Evolutionary conservation across 2,329 filamentous ascomycete genomes (phyloP).

Genomic region (Fusarium multiceps): DNA sequence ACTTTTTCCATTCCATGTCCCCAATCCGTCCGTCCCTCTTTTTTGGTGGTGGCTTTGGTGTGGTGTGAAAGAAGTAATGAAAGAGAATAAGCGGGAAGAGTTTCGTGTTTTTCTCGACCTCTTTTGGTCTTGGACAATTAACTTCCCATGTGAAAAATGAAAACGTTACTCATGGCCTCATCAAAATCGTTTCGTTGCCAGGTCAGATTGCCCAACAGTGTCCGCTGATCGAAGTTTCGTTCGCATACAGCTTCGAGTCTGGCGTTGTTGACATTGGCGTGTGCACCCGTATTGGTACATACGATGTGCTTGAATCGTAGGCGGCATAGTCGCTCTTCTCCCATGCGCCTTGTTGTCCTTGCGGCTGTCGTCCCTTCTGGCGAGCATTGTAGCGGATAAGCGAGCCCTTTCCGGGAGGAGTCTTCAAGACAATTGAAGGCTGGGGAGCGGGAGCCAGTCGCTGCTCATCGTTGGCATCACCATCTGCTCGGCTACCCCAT

Average conservation of each 20-base stretch:
- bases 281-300: constrained; percentile 47
- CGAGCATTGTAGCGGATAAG: constrained; percentile 61
- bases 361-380: constrained; percentile 53
- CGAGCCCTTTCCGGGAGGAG: constrained; percentile 56
- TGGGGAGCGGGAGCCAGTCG: constrained; percentile 68
- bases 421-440: constrained; percentile 56
- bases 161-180: constrained; percentile 46
- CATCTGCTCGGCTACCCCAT: constrained; percentile 93
- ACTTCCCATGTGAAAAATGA: constrained; percentile 31
- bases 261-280: constrained; percentile 41
- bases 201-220: constrained; percentile 41
- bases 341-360: constrained; percentile 42
- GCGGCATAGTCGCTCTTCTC: constrained; percentile 50
- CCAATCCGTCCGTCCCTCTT: constrained; percentile 28
- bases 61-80: constrained; percentile 27
- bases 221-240: constrained; percentile 37
- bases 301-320: constrained; percentile 54
- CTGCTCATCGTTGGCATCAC: constrained; percentile 82
- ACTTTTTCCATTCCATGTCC: constrained; percentile 41
- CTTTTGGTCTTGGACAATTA: constrained; percentile 30
- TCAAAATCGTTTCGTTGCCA: constrained; percentile 43
- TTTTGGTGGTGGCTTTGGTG: constrained; percentile 35
- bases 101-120: constrained; percentile 30
- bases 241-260: constrained; percentile 38
- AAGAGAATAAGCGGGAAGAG: constrained; percentile 30